Percentiles rank a stretch among this genome's conserved stretches.
These are phyloP conservation scores for Liquidambar formosana DNA, from an alignment of 164 flowering plant species.

Conservation along the genomic window DNA sequence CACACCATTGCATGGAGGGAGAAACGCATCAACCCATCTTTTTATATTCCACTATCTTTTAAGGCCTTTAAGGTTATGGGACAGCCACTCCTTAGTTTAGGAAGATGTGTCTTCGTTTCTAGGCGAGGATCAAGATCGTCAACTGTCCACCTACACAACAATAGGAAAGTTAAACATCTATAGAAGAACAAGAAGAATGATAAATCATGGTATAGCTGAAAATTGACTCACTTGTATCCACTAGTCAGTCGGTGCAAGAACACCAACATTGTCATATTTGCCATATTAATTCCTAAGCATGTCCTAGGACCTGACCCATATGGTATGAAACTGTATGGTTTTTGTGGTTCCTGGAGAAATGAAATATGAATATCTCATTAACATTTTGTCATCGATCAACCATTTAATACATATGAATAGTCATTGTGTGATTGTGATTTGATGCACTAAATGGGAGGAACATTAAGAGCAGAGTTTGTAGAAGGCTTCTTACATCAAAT, in stretches of 20 bases:
- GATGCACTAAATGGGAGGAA: no score
- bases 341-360: slow-evolving; percentile 36
- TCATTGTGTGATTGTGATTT: not conserved
- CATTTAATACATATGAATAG: not conserved
- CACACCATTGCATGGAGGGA: no score
- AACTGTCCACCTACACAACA: slow-evolving; percentile 39
- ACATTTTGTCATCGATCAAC: not conserved
- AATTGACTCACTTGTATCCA: slow-evolving; percentile 35
- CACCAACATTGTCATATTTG: slow-evolving; percentile 39
- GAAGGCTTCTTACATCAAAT: slow-evolving; percentile 30
- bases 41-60: not conserved
- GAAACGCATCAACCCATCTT: no score
- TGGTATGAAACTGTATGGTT: slow-evolving; percentile 45
- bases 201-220: not conserved
- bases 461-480: no score
- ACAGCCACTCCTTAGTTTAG: slow-evolving; percentile 39
- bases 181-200: not conserved
- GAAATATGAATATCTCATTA: not conserved
- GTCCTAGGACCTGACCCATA: slow-evolving; percentile 50
- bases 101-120: slow-evolving; percentile 38
- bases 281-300: slow-evolving; percentile 50
- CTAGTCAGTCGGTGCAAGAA: slow-evolving; percentile 35
- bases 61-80: slow-evolving; percentile 34
- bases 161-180: not conserved
- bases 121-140: slow-evolving; percentile 37